phyloP scores from a whole-genome alignment of 768 basidiomycete species.

The Lanmaoa pseudosensibilis region DNA sequence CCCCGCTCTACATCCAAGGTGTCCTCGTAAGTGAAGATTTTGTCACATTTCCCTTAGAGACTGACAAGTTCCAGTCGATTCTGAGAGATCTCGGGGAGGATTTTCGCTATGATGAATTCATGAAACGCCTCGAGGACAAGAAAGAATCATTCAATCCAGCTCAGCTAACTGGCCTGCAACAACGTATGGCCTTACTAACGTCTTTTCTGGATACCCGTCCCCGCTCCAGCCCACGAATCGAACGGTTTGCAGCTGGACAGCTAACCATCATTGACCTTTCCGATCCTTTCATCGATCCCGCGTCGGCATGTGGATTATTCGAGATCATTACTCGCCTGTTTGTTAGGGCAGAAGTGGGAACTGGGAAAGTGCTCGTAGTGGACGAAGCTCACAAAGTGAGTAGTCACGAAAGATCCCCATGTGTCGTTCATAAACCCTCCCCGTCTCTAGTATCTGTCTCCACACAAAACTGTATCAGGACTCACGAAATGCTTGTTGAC shows the following conservation, averaged over 20 bases:
- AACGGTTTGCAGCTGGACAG: constrained; percentile 55
- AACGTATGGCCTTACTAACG: constrained; percentile 59
- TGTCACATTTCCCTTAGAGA: background rate
- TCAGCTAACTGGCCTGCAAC: constrained; percentile 57
- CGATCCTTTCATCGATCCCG: constrained; percentile 69
- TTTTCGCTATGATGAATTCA: constrained; percentile 54
- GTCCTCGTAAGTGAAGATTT: constrained; percentile 49
- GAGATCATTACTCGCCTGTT: constrained; percentile 69
- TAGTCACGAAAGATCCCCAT: background rate
- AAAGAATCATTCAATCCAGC: constrained; percentile 55
- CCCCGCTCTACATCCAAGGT: constrained; percentile 70
- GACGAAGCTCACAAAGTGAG: constrained; percentile 75
- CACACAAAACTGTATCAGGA: constrained; percentile 44
- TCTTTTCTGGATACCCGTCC: constrained; percentile 49
- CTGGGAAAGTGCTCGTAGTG: constrained; percentile 68
- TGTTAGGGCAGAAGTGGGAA: constrained; percentile 55
- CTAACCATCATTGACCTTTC: constrained; percentile 71
- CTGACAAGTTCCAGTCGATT: constrained; percentile 44
- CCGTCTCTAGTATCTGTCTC: constrained; percentile 56
- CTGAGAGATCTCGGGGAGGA: constrained; percentile 62
- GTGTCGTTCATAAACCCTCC: background rate
- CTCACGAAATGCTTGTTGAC: constrained; percentile 58
- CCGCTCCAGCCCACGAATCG: constrained; percentile 1
- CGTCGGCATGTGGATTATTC: constrained; percentile 67
- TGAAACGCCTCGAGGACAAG: constrained; percentile 42